These are phyloP conservation scores for Pleomassaria siparia DNA, from an alignment of 2,329 filamentous ascomycete genomes.

Conservation along the genomic window DNA sequence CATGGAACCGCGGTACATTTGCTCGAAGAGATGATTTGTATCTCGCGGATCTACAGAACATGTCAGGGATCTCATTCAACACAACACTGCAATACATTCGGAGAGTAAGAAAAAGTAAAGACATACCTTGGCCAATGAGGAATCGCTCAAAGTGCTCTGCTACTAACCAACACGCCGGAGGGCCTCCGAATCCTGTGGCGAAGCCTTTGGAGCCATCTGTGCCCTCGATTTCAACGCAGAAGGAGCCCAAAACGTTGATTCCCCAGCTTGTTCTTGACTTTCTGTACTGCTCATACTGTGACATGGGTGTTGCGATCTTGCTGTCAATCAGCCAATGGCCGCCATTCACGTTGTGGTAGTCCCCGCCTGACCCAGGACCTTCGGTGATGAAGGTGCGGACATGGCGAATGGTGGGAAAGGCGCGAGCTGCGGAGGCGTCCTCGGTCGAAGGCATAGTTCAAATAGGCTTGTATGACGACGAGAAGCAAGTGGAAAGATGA, in stretches of 20 bases:
- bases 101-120: neutral
- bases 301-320: slow-evolving; percentile 90
- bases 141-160: slow-evolving; percentile 94
- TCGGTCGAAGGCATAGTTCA: slow-evolving; percentile 32
- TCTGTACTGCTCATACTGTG: slow-evolving; percentile 84
- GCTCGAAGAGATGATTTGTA: slow-evolving; percentile 89
- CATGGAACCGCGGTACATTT: slow-evolving; percentile 95
- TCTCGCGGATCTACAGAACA: slow-evolving; percentile 74
- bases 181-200: slow-evolving; percentile 90
- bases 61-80: neutral
- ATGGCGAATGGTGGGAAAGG: slow-evolving; percentile 76
- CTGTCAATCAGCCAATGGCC: slow-evolving; percentile 82
- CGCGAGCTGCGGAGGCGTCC: slow-evolving; percentile 39
- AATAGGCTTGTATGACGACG: slow-evolving; percentile 4
- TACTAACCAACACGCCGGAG: slow-evolving; percentile 90
- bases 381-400: slow-evolving; percentile 72
- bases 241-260: slow-evolving; percentile 92
- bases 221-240: slow-evolving; percentile 86
- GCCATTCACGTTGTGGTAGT: slow-evolving; percentile 88
- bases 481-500: slow-evolving; percentile 10
- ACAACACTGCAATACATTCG: neutral
- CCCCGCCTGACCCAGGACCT: slow-evolving; percentile 66
- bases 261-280: slow-evolving; percentile 89
- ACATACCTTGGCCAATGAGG: slow-evolving; percentile 71
- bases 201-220: slow-evolving; percentile 91